These are phyloP conservation scores for Diplodia scrobiculata DNA, from an alignment of 2,329 filamentous ascomycete genomes.

Conservation along the genomic window DNA sequence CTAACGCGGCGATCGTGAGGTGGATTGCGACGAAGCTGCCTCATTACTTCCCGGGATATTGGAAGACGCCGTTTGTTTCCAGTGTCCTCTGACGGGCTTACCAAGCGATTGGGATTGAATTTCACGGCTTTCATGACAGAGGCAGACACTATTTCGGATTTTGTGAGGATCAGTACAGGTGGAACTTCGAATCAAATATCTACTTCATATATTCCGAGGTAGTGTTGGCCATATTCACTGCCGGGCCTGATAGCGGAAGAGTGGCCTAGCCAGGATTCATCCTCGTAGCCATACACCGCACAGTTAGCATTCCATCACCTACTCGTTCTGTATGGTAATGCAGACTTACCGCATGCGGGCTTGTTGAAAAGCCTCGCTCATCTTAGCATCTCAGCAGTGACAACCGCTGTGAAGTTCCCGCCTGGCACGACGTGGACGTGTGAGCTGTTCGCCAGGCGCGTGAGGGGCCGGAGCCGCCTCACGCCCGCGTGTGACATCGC, in stretches of 20 bases:
- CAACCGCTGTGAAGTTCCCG: constrained; percentile 1
- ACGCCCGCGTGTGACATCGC: background rate
- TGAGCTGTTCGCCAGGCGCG: constrained; percentile 9
- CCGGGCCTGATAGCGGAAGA: background rate
- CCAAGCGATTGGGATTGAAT: background rate
- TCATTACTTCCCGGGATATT: background rate
- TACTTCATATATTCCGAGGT: background rate
- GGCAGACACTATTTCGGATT: background rate
- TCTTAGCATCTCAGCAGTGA: constrained; percentile 10
- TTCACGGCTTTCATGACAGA: background rate
- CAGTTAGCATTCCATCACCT: background rate
- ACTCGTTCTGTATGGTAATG: background rate
- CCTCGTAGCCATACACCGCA: background rate
- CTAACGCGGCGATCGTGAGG: constrained; percentile 35
- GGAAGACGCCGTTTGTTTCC: constrained; percentile 5
- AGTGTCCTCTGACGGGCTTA: background rate
- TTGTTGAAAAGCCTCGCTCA: background rate
- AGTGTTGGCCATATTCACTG: background rate
- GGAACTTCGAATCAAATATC: background rate
- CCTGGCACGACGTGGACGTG: constrained; percentile 24
- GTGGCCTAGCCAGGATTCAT: background rate
- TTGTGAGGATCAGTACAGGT: background rate
- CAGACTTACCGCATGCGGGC: background rate
- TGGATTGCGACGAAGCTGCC: constrained; percentile 33
- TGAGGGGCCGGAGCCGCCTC: background rate